Base-by-base conservation (phyloP, 75 land plant species). In the Ceratopteris richardii region DNA sequence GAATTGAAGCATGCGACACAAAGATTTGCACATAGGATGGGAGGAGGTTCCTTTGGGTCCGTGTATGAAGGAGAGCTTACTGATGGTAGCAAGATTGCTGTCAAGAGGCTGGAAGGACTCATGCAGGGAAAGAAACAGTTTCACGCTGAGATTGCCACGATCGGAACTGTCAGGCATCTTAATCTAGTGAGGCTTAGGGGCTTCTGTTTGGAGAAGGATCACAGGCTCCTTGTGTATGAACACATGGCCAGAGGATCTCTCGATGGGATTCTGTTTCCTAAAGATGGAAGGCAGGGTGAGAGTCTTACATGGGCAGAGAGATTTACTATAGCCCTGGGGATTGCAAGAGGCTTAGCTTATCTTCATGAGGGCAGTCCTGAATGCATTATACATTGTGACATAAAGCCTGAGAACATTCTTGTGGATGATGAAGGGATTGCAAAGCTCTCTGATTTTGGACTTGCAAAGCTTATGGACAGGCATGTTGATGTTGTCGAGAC, bases 371-470 rank as follows among this genome's bases (percentile, higher is more conserved):
- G 78, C 27, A 75, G 81, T 57, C 52, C 58, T 29, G 61, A 67
- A 4, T 73, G 63, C 43, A 80, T 87, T 69, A 77, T 83, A 16
- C 91, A 87, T 54, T 80, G 86, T 40, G 91, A 87, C 56, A 77
- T 81, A 16, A 77, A 77, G 74, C 70, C 79, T 26, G 44, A 60
- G 21, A 77, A 77, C 51, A 64, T 74, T 17, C 64, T 74, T 11
- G 46, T 79, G 29, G 66, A 60, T 24, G 68, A 60, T 11, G 24
- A 69, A 44, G 66, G 74, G 51, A 40, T 29, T 11, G 42, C 81
- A 14, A 78, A 58, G 46, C 62, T 78, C n/a, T 58, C 76, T 2
- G 80, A 78, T 58, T 78, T 78, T 44, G 76, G 80, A 14, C 37
- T 78, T 18, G 69, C 76, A 12, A 78, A 68, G 72, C 64, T 72